Percentiles rank a stretch among this genome's conserved stretches.
phyloP scores from a whole-genome alignment of 345 rosid species.

The Salix dunnii region DNA sequence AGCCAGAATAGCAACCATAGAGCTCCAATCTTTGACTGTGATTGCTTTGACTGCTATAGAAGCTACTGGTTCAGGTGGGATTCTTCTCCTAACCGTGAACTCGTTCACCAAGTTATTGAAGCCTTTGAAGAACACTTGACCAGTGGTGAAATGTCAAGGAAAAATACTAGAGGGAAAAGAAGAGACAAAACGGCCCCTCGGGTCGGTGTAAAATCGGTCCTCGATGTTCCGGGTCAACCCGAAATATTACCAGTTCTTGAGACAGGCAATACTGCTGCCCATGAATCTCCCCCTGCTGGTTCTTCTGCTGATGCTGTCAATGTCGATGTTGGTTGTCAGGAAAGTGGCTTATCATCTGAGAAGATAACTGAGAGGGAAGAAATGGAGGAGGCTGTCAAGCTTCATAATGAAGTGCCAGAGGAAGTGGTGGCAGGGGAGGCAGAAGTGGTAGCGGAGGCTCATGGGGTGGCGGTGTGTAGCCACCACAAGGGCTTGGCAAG shows the following conservation, averaged over 20 bases:
- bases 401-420: slow-evolving; percentile 2
- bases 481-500: slow-evolving; percentile 80
- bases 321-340: not conserved
- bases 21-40: slow-evolving; percentile 60
- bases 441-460: slow-evolving; percentile 8
- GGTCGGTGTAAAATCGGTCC: slow-evolving; percentile 6
- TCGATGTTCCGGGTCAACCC: not conserved
- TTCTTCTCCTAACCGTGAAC: slow-evolving; percentile 79
- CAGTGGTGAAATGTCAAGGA: slow-evolving; percentile 40
- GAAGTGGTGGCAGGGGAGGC: not conserved
- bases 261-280: not conserved
- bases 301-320: not conserved
- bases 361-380: not conserved
- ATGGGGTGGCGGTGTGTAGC: slow-evolving; percentile 18
- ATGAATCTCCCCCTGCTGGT: not conserved
- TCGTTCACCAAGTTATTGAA: slow-evolving; percentile 71
- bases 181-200: slow-evolving; percentile 43
- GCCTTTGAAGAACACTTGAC: slow-evolving; percentile 74
- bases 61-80: slow-evolving; percentile 93
- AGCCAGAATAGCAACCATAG: slow-evolving; percentile 17
- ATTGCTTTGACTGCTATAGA: slow-evolving; percentile 83
- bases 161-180: slow-evolving; percentile 37
- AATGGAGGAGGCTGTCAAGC: not conserved
- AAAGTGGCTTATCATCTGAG: not conserved
- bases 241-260: not conserved